Evolutionary conservation across 257 asterid genomes (phyloP), one percentile per base, ranked within the genome.

Genomic region (Lithospermum erythrorhizon): DNA sequence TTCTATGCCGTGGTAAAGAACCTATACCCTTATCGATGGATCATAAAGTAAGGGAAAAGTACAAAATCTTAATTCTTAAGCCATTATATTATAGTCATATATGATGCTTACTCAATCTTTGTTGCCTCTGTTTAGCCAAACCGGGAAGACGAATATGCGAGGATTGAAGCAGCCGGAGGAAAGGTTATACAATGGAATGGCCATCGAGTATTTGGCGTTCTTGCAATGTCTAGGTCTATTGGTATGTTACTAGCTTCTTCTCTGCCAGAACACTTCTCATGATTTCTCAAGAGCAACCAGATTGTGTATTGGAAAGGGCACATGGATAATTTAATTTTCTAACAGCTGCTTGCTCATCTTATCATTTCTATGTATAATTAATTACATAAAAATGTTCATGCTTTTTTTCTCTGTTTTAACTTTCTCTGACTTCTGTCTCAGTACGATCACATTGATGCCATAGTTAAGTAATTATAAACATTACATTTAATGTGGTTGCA

Each of bases 181-280:
- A 82, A 75, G 82, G 87, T 87, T 75, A 80, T 87, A 53, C 70
- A 84, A 30, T 87, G 95, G 95, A 79, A 81, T 22, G 95, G 95
- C 52, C 71, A 79, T 66, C 94, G 95, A 6, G 94, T 87, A 55
- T 84, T 83, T 16, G 95, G 94, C n/a, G 84, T 84, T 37, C 83
- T 87, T 3, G 95, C 85, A 9, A 77, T 84, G 70, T 87, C 95
- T 14, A 77, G 95, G 65, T 80, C 95, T 68, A 87, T 87, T 25
- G 95, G 95, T 84, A 78, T 10, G 83, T 68, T 64, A 24, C 4
- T 2, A 24, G 4, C 27, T 24, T 24, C 3, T 24, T 24, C 29
- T 10, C 15, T 11, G 22, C 41, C 61, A 21, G 49, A 21, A 69
- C 30, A 22, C 35, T 52, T 63, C 53, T 22, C 37, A 14, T 30